Evolutionary conservation across 495 filamentous ascomycete species (phyloP), one percentile per base, ranked within the genome.

Genomic region (Aeminium ludgeri): DNA sequence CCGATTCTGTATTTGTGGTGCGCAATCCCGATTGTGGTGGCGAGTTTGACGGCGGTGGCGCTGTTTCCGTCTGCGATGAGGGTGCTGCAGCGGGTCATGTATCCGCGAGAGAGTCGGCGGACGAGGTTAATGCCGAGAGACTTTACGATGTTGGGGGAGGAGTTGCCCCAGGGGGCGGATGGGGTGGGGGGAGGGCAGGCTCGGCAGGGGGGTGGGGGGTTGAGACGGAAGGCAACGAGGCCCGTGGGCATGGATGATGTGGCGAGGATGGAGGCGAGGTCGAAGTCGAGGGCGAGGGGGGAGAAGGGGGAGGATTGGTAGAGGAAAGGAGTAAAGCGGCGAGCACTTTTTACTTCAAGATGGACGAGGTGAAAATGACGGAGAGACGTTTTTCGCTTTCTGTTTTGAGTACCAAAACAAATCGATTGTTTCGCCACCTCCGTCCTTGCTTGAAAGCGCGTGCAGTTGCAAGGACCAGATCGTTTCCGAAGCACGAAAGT

Each of bases 61-160:
- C 6, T 43, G 10, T 49, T 53, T 13, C 43, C 38, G 3, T 38
- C n/a, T 34, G 25, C 31, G 1, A 40, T 53, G 10, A 25, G 10
- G 20, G 20, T 28, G 27, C 7, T 46, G 7, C 50, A 53, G 44
- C 46, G 44, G 20, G 6, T 7, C 0, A 27, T 46, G 6, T 53
- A 49, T 23, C 46, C 41, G 1, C 8, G 23, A 2, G 42, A 49
- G 19, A 23, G 35, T 11, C 30, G 38, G 8, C 34, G 40, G 11
- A 36, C 43, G 6, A 20, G 31, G 6, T 32, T 53, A 18, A 20
- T 36, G 27, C 46, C 46, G 11, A 34, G 40, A 4, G 44, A 45
- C 27, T 53, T 53, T 30, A 50, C 50, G 8, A 46, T 53, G 50
- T 28, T 53, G 34, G 50, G 50, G 1, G 50, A 49, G 8, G 46